These are phyloP conservation scores for Nannizziopsis barbatae DNA, from an alignment of 2,329 filamentous ascomycete species.

Conservation along the genomic window DNA sequence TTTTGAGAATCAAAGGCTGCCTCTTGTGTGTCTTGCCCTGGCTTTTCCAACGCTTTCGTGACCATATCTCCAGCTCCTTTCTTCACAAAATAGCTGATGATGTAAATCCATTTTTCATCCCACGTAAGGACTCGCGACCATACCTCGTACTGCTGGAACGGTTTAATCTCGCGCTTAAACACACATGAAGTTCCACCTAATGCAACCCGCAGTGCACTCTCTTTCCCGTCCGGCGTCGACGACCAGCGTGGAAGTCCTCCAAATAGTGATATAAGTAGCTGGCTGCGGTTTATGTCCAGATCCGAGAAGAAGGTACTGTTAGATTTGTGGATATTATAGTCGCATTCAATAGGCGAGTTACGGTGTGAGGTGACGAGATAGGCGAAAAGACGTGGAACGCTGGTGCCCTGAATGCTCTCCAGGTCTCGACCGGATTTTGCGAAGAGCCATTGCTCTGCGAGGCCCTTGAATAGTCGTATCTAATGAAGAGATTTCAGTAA, in stretches of 20 bases:
- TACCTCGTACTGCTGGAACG: slow-evolving; percentile 56
- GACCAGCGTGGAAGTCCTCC: slow-evolving; percentile 5
- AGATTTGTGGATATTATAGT: slow-evolving; percentile 19
- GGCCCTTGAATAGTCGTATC: slow-evolving; percentile 7
- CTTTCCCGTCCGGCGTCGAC: neutral
- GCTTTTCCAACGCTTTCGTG: neutral
- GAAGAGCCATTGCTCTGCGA: neutral
- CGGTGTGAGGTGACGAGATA: slow-evolving; percentile 7
- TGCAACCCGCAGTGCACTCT: slow-evolving; percentile 42
- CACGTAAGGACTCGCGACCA: slow-evolving; percentile 56
- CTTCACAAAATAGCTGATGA: slow-evolving; percentile 59
- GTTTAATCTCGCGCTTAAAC: slow-evolving; percentile 57
- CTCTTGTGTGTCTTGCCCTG: neutral
- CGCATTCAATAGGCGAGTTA: slow-evolving; percentile 15
- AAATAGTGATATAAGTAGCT: slow-evolving; percentile 11
- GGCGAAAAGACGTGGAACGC: slow-evolving; percentile 1
- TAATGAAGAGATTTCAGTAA: neutral
- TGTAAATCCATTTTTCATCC: slow-evolving; percentile 66
- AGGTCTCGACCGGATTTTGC: neutral
- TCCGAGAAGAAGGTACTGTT: slow-evolving; percentile 18
- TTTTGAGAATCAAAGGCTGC: neutral
- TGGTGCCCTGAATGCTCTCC: neutral
- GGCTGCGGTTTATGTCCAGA: slow-evolving; percentile 16
- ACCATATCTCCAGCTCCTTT: slow-evolving; percentile 20
- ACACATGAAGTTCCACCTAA: slow-evolving; percentile 56